Conservation (phyloP, 352 stramenopile genomes). For the Globisporangium viniferum region DNA sequence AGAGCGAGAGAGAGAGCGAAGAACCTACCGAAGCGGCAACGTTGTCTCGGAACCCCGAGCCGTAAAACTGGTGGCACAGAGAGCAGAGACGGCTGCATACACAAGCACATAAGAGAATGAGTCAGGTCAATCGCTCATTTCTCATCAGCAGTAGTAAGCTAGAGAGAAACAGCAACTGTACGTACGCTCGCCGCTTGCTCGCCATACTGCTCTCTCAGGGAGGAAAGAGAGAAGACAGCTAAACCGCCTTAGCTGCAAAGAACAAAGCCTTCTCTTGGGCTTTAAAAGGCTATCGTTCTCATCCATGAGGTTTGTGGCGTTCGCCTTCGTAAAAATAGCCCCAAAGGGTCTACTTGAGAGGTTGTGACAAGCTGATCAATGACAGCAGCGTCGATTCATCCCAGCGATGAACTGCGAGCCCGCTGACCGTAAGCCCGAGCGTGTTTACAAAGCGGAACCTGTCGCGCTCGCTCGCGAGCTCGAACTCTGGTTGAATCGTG, state of each 20-base stretch:
- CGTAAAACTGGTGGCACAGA: conserved; percentile 46
- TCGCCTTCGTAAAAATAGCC: conserved; percentile 3
- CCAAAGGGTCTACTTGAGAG: neutral
- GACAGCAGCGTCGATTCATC: neutral
- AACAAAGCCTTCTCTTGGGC: neutral
- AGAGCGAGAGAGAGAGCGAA: neutral
- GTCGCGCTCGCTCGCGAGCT: no score
- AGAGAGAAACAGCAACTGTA: neutral
- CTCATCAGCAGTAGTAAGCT: neutral
- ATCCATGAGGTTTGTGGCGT: neutral
- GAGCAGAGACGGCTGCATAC: conserved; percentile 37
- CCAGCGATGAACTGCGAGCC: neutral
- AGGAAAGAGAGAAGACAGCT: neutral
- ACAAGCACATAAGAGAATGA: neutral
- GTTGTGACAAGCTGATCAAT: neutral
- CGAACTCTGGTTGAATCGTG: no score
- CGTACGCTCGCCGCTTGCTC: conserved; percentile 1
- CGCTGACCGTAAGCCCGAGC: neutral
- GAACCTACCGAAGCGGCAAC: conserved; percentile 38
- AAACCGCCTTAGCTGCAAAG: neutral
- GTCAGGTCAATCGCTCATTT: neutral
- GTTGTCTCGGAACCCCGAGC: conserved; percentile 46
- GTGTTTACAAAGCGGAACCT: no score
- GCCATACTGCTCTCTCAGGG: neutral
- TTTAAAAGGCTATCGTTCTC: neutral